Evolutionary conservation across 1,284 basidiomycete species (phyloP).

Genomic region (Tylopilus sp.): DNA sequence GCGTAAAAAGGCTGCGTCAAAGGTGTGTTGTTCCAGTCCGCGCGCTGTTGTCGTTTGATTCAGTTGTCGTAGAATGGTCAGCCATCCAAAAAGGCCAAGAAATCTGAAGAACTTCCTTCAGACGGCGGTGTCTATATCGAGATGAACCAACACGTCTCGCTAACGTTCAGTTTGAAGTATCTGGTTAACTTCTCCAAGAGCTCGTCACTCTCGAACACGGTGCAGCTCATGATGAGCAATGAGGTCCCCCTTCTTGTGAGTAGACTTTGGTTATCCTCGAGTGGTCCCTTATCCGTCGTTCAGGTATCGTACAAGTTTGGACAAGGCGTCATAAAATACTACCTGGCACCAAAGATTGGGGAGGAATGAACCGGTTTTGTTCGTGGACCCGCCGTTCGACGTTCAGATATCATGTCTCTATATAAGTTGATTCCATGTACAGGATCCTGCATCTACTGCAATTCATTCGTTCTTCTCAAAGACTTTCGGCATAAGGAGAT

Average conservation of each 20-base stretch:
- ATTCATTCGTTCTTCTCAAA: neutral
- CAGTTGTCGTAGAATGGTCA: conserved; percentile 52
- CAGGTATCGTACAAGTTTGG: conserved; percentile 90
- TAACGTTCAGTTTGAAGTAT: conserved; percentile 98
- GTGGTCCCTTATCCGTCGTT: neutral
- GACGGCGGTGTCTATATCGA: conserved; percentile 79
- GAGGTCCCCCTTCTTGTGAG: conserved; percentile 90
- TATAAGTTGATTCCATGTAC: conserved; percentile 18
- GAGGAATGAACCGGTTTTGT: conserved; percentile 65
- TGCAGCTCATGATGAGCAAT: conserved; percentile 90
- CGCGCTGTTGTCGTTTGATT: neutral
- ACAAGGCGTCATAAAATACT: conserved; percentile 87
- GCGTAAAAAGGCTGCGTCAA: conserved; percentile 66
- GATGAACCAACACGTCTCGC: conserved; percentile 87
- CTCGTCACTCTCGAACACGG: conserved; percentile 77
- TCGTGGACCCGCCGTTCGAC: neutral
- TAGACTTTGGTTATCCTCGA: conserved; percentile 13
- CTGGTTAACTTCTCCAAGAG: conserved; percentile 98
- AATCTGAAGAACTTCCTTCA: conserved; percentile 59
- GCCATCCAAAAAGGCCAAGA: conserved; percentile 65
- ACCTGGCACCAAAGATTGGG: conserved; percentile 90
- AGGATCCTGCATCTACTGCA: conserved; percentile 30
- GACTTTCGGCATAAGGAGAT: neutral
- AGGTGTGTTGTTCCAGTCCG: conserved; percentile 51
- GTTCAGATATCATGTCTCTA: conserved; percentile 21